Evolutionary conservation across 1,284 basidiomycete genomes (phyloP).

Genomic region (Microbotryum saponariae): DNA sequence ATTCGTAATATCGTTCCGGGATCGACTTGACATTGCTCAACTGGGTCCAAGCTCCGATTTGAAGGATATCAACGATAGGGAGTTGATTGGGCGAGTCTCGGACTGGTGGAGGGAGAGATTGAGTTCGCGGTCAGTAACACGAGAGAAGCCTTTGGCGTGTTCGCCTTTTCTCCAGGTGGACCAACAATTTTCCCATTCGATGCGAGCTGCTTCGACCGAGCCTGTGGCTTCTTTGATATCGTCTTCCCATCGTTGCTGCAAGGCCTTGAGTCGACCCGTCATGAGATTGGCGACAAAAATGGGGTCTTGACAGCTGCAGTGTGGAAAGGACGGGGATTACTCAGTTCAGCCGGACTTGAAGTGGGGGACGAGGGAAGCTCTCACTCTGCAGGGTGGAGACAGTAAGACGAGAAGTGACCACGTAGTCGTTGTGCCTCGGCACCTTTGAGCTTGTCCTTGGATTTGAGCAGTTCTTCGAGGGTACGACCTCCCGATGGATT

Average conservation of each 20-base stretch:
- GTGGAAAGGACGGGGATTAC: neutral
- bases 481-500: neutral
- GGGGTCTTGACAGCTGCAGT: neutral
- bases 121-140: neutral
- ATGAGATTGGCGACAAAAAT: slow-evolving; percentile 1
- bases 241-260: neutral
- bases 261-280: neutral
- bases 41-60: slow-evolving; percentile 4
- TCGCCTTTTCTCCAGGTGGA: too few species aligned
- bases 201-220: neutral
- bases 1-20: neutral
- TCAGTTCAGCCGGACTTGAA: neutral
- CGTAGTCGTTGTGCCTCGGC: slow-evolving; percentile 5
- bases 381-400: slow-evolving; percentile 3
- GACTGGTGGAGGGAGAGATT: neutral
- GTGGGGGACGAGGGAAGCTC: neutral
- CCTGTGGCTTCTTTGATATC: neutral
- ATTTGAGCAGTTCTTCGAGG: slow-evolving; percentile 3
- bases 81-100: slow-evolving; percentile 9
- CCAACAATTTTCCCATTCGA: neutral
- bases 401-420: neutral
- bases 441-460: neutral
- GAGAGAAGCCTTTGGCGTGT: too few species aligned
- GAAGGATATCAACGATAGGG: slow-evolving; percentile 5
- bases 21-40: neutral